phyloP scores from a whole-genome alignment of 805 yeast genomes.

The Cyberlindnera nakhonratchasimensis region DNA sequence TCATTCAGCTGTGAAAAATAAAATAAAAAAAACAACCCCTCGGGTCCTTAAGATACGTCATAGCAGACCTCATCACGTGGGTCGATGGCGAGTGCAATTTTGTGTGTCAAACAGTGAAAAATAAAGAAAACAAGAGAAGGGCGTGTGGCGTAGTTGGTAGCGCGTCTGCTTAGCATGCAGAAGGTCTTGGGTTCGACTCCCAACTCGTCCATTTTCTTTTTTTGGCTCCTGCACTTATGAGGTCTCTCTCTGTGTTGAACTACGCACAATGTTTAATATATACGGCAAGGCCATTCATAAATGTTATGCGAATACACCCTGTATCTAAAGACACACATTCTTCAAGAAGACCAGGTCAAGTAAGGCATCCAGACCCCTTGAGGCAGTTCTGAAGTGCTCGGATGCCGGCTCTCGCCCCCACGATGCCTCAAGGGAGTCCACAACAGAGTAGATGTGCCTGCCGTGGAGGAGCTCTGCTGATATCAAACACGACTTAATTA shows the following conservation, averaged over 20 bases:
- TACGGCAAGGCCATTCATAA: too few relatives aligned
- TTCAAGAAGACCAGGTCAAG: neutral
- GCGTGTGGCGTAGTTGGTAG: conserved; percentile 84
- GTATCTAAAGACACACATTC: neutral
- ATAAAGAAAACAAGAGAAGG: conserved; percentile 31
- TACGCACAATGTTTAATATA: too few relatives aligned
- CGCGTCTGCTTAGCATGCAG: conserved; percentile 80
- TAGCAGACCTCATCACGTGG: too few relatives aligned
- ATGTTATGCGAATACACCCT: too few relatives aligned
- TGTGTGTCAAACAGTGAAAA: neutral
- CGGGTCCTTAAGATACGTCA: too few relatives aligned
- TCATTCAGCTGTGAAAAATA: too few relatives aligned
- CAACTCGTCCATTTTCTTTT: conserved; percentile 58
- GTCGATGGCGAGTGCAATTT: too few relatives aligned
- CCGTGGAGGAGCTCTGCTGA: conserved; percentile 14
- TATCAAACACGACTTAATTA: conserved; percentile 4
- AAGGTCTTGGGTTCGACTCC: conserved; percentile 79
- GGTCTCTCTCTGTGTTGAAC: neutral
- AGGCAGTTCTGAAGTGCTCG: neutral
- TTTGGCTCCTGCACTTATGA: conserved; percentile 15
- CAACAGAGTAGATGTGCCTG: conserved; percentile 8
- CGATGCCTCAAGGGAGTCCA: conserved; percentile 8
- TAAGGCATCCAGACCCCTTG: conserved; percentile 9
- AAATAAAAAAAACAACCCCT: too few relatives aligned
- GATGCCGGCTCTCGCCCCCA: conserved; percentile 11